phyloP scores from a whole-genome alignment of 352 stramenopile species.

The Thalassiosira delicatula region DNA sequence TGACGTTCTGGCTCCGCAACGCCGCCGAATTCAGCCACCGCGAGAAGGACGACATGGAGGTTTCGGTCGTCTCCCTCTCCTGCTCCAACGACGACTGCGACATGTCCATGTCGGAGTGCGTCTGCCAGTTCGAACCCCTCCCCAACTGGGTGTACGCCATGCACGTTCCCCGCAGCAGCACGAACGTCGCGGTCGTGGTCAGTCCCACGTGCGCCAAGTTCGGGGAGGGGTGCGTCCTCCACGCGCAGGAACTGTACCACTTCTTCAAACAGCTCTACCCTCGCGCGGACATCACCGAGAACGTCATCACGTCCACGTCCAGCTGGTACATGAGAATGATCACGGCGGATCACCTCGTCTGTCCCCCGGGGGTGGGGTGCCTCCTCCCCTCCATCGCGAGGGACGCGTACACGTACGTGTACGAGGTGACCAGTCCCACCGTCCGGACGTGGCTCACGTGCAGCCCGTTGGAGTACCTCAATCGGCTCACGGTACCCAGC shows the following conservation, averaged over 20 bases:
- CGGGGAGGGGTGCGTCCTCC: slow-evolving; percentile 41
- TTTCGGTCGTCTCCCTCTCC: slow-evolving; percentile 36
- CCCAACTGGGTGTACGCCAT: slow-evolving; percentile 57
- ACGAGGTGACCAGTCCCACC: slow-evolving; percentile 39
- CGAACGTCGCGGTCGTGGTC: slow-evolving; percentile 51
- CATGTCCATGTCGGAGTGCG: slow-evolving; percentile 25
- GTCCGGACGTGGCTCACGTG: slow-evolving; percentile 53
- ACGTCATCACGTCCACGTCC: slow-evolving; percentile 45
- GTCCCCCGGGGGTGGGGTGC: slow-evolving; percentile 51
- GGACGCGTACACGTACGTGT: slow-evolving; percentile 57
- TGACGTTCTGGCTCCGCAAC: slow-evolving; percentile 59
- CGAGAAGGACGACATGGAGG: slow-evolving; percentile 62
- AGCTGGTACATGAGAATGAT: slow-evolving; percentile 61
- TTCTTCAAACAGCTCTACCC: slow-evolving; percentile 52
- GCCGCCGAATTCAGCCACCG: slow-evolving; percentile 50
- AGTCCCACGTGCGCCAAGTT: slow-evolving; percentile 54
- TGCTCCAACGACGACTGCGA: slow-evolving; percentile 55
- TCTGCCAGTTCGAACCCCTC: slow-evolving; percentile 34
- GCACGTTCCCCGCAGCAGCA: slow-evolving; percentile 56
- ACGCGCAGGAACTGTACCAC: slow-evolving; percentile 53
- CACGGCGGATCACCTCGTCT: slow-evolving; percentile 51
- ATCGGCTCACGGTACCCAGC: slow-evolving; percentile 24
- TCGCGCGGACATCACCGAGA: slow-evolving; percentile 53
- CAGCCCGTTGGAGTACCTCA: slow-evolving; percentile 31
- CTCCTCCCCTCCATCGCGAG: slow-evolving; percentile 48